A percentile compares a stretch with the other conserved stretches of the same genome.
Conservation (phyloP, 169 alveolate genomes). For the Plasmodium yoelii region DNA sequence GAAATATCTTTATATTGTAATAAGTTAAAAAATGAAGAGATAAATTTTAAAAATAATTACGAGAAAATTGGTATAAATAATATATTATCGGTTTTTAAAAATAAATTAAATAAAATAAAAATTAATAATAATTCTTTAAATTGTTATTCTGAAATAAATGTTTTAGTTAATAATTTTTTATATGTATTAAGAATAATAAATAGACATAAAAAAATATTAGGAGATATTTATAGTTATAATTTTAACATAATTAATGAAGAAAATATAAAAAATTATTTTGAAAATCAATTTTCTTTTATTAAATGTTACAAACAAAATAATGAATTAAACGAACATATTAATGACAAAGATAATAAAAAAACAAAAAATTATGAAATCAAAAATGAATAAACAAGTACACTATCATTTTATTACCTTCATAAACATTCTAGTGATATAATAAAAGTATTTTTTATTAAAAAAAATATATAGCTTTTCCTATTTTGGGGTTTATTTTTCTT, state of each 20-base stretch:
- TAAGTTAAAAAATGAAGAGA: constrained; percentile 8
- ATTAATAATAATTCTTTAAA: constrained; percentile 12
- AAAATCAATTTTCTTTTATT: constrained; percentile 25
- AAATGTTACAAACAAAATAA: constrained; percentile 9
- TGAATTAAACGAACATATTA: constrained; percentile 6
- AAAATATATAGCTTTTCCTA: too few species aligned
- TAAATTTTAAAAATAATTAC: neutral
- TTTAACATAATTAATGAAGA: constrained; percentile 21
- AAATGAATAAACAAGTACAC: neutral
- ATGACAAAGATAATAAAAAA: neutral
- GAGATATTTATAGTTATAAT: constrained; percentile 10
- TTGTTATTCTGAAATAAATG: constrained; percentile 42
- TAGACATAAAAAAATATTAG: constrained; percentile 19
- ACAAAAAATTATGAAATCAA: neutral
- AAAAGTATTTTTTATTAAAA: too few species aligned
- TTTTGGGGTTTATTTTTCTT: too few species aligned
- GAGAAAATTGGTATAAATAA: constrained; percentile 2
- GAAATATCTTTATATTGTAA: constrained; percentile 5
- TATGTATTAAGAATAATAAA: constrained; percentile 17
- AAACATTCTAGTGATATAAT: too few species aligned
- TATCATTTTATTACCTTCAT: too few species aligned
- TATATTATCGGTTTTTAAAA: constrained; percentile 16
- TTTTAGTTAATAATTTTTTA: constrained; percentile 26
- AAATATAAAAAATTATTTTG: constrained; percentile 26
- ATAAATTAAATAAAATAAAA: constrained; percentile 34